Percentiles rank a stretch among this genome's conserved stretches.
Evolutionary conservation across 345 rosid genomes (phyloP).

Genomic region (Heritiera fomes): DNA sequence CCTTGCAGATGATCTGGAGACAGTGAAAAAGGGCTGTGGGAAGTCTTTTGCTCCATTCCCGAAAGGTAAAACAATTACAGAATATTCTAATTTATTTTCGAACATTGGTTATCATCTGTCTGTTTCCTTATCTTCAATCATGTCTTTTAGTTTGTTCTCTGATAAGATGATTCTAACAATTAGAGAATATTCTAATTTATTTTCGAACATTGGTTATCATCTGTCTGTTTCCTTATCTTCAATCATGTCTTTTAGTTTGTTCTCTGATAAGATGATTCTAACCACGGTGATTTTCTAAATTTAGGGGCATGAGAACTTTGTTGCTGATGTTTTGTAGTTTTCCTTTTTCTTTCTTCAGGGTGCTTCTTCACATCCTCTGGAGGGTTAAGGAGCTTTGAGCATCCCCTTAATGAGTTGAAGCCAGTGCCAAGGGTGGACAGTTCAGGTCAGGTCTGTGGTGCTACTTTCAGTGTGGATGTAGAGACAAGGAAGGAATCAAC

Average conservation of each 20-base stretch:
- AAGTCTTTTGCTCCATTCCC: constrained; percentile 96
- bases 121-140: not conserved
- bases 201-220: too few species aligned
- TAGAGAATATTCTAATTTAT: too few species aligned
- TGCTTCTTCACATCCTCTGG: constrained; percentile 95
- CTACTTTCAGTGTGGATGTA: constrained; percentile 71
- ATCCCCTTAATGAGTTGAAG: constrained; percentile 83
- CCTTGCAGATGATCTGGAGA: constrained; percentile 66
- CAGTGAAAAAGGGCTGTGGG: constrained; percentile 81
- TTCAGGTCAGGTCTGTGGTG: constrained; percentile 83
- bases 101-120: not conserved
- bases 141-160: not conserved
- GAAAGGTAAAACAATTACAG: constrained; percentile 50
- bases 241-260: not conserved
- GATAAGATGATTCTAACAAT: not conserved
- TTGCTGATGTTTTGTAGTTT: not conserved
- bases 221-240: not conserved
- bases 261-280: not conserved
- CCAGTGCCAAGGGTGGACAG: constrained; percentile 89
- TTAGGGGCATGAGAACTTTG: not conserved
- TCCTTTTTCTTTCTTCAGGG: constrained; percentile 38
- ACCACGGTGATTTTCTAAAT: not conserved
- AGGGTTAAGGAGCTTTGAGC: constrained; percentile 90
- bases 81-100: not conserved
- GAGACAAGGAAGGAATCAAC: constrained; percentile 65